phyloP scores from a whole-genome alignment of 1,284 basidiomycete species.

The Leccinum subspadiceum region DNA sequence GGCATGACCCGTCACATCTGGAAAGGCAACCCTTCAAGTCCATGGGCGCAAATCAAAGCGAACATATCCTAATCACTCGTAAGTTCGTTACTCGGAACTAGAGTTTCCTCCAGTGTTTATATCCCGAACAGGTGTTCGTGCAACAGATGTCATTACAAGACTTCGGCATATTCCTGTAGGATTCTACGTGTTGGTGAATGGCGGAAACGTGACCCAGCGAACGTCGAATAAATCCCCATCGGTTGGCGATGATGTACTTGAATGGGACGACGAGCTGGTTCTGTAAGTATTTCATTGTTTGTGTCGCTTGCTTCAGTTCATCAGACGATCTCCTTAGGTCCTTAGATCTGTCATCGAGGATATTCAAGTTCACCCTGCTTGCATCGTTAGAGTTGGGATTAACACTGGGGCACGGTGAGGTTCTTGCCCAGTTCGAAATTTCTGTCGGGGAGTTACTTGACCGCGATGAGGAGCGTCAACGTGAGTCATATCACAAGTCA shows the following conservation, averaged over 20 bases:
- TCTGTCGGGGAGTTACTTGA: background rate
- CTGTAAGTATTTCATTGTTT: background rate
- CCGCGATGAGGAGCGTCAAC: background rate
- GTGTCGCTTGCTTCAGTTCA: background rate
- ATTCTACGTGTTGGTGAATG: background rate
- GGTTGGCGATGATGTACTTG: background rate
- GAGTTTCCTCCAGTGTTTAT: background rate
- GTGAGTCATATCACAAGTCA: background rate
- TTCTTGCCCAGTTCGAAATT: background rate
- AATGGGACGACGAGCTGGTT: conserved; percentile 5
- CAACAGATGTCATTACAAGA: background rate
- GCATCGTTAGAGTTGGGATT: background rate
- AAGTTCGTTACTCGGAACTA: background rate
- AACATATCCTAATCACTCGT: background rate
- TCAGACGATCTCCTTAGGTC: background rate
- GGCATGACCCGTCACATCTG: background rate
- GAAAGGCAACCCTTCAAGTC: background rate
- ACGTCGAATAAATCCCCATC: background rate
- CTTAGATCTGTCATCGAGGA: background rate
- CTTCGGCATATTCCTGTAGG: conserved; percentile 2
- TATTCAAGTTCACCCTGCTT: background rate
- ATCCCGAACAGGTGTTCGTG: background rate
- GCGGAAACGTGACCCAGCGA: background rate
- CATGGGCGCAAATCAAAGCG: background rate
- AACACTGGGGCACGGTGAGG: background rate